Evolutionary conservation across 1,284 basidiomycete genomes (phyloP).

Genomic region (Apiotrichum veenhuisii): DNA sequence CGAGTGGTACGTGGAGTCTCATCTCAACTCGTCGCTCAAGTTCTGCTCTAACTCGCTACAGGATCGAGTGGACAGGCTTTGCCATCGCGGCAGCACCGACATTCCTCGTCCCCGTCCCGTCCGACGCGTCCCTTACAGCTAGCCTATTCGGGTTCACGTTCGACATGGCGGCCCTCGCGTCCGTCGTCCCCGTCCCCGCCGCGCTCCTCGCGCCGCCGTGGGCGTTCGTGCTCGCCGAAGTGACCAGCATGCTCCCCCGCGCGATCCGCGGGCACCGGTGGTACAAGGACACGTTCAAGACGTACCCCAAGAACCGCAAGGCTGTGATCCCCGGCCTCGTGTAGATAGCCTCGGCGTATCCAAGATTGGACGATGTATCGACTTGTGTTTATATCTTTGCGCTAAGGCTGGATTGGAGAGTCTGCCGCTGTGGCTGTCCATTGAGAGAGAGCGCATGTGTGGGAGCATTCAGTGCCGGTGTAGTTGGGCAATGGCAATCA

Average conservation of each 20-base stretch:
- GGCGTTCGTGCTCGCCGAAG: slow-evolving; percentile 68
- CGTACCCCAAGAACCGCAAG: slow-evolving; percentile 63
- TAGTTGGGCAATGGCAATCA: too few relatives aligned
- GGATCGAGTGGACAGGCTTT: slow-evolving; percentile 79
- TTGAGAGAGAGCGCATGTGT: too few relatives aligned
- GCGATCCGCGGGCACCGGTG: slow-evolving; percentile 75
- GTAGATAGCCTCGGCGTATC: slow-evolving; percentile 29
- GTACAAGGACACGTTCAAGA: slow-evolving; percentile 68
- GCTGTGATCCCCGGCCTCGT: slow-evolving; percentile 65
- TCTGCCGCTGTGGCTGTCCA: too few relatives aligned
- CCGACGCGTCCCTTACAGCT: slow-evolving; percentile 1
- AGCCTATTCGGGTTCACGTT: background rate
- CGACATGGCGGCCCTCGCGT: background rate
- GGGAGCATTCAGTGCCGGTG: too few relatives aligned
- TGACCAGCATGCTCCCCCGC: slow-evolving; percentile 70
- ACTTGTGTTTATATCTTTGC: too few relatives aligned
- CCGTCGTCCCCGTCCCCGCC: background rate
- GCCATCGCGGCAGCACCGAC: slow-evolving; percentile 57
- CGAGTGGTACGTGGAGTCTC: slow-evolving; percentile 57
- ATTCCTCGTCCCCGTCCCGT: slow-evolving; percentile 18
- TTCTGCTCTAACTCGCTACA: slow-evolving; percentile 12
- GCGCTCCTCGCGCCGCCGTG: slow-evolving; percentile 61
- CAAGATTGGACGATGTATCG: too few relatives aligned
- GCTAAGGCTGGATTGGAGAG: too few relatives aligned
- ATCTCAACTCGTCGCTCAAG: background rate